phyloP scores from a whole-genome alignment of 2,329 filamentous ascomycete species.

The Colletotrichum sp. region DNA sequence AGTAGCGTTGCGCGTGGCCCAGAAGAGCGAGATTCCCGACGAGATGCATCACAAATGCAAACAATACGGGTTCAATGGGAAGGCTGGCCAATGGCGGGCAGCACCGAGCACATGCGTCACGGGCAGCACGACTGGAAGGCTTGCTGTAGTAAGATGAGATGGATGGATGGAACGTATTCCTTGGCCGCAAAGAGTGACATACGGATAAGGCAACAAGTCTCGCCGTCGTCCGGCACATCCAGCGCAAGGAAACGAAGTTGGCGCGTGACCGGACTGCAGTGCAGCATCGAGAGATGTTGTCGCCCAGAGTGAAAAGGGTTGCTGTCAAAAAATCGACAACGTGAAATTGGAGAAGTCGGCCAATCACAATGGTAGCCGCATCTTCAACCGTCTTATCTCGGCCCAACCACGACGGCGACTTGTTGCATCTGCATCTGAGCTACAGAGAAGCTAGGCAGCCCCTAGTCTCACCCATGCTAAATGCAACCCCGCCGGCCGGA shows the following conservation, averaged over 20 bases:
- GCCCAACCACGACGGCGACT: slow-evolving; percentile 38
- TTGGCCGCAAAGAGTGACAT: background rate
- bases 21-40: background rate
- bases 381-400: slow-evolving; percentile 44
- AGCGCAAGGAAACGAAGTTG: background rate
- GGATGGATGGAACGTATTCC: background rate
- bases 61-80: background rate
- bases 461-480: slow-evolving; percentile 13
- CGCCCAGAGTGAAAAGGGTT: background rate
- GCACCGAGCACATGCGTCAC: slow-evolving; percentile 8
- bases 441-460: slow-evolving; percentile 4
- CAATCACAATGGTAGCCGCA: slow-evolving; percentile 39
- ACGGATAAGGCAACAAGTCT: background rate
- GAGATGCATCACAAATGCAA: background rate
- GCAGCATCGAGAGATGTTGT: slow-evolving; percentile 4
- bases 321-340: slow-evolving; percentile 36
- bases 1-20: background rate
- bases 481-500: slow-evolving; percentile 14
- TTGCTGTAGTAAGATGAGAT: background rate
- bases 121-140: background rate
- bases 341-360: slow-evolving; percentile 40
- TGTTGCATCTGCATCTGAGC: slow-evolving; percentile 9
- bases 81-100: slow-evolving; percentile 7
- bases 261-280: background rate
- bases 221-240: background rate